Percentiles rank a stretch among this genome's conserved stretches.
These are phyloP conservation scores for Hylodesmum podocarpum DNA, from an alignment of 306 rosid species.

Conservation along the genomic window DNA sequence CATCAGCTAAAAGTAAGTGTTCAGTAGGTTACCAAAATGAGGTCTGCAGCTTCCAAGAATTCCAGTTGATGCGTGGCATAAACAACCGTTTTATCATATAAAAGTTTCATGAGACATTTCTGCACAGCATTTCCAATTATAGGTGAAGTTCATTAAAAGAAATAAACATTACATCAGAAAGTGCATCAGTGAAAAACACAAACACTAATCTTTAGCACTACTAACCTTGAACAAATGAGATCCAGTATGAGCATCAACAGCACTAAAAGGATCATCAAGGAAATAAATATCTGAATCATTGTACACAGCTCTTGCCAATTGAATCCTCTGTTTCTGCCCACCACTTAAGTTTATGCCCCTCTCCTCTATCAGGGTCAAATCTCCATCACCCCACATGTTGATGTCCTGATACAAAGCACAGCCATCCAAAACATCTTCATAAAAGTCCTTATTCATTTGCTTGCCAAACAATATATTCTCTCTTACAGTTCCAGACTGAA, in stretches of 20 bases:
- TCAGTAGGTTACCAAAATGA: conserved; percentile 59
- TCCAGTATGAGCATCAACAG: conserved; percentile 92
- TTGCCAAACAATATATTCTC: conserved; percentile 84
- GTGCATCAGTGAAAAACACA: background rate
- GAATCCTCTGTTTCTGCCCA: conserved; percentile 91
- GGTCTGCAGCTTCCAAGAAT: conserved; percentile 81
- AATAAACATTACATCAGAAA: background rate
- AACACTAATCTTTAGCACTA: background rate
- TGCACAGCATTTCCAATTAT: conserved; percentile 45
- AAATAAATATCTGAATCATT: conserved; percentile 84
- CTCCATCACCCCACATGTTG: conserved; percentile 69
- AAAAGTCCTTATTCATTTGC: conserved; percentile 53
- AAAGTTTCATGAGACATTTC: conserved; percentile 78
- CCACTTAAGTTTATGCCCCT: conserved; percentile 95
- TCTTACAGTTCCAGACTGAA: conserved; percentile 83
- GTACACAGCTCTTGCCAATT: conserved; percentile 87
- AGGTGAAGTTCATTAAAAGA: background rate
- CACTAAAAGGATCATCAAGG: conserved; percentile 95
- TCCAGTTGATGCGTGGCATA: conserved; percentile 92
- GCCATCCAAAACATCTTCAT: conserved; percentile 65
- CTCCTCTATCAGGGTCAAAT: conserved; percentile 73
- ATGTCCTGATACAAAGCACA: conserved; percentile 85
- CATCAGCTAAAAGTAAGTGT: background rate
- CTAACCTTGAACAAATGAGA: conserved; percentile 78
- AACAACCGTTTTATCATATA: conserved; percentile 77